Percentiles rank a stretch among this genome's conserved stretches.
Conservation (phyloP, 2,329 filamentous ascomycete species). For the Aschersonia sp. region DNA sequence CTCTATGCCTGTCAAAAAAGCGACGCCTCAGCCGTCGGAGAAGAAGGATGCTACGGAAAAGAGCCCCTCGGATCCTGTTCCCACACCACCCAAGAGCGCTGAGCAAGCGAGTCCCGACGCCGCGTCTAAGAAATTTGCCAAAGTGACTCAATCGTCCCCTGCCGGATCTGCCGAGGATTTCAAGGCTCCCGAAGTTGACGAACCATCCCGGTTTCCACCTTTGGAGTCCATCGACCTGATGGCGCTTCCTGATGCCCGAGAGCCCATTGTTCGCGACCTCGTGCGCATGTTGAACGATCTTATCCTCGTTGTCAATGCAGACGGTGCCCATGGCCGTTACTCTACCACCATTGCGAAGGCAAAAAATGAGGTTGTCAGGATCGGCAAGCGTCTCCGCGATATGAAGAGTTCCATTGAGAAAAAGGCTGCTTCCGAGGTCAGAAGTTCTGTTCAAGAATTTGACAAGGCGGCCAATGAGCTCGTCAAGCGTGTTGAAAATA, state of each 20-base stretch:
- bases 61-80: constrained; percentile 8
- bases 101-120: constrained; percentile 15
- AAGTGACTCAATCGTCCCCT: constrained; percentile 8
- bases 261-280: constrained; percentile 82
- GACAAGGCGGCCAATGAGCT: constrained; percentile 78
- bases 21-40: constrained; percentile 9
- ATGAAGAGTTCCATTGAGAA: constrained; percentile 57
- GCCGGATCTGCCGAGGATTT: constrained; percentile 20
- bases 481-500: constrained; percentile 72
- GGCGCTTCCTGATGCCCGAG: constrained; percentile 58
- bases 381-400: constrained; percentile 63
- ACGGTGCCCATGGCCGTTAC: constrained; percentile 66
- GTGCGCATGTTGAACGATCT: constrained; percentile 94
- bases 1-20: constrained; percentile 17
- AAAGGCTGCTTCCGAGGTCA: constrained; percentile 62
- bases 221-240: constrained; percentile 65
- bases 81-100: constrained; percentile 13
- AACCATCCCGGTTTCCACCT: constrained; percentile 49
- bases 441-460: constrained; percentile 60
- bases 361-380: constrained; percentile 65
- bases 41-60: constrained; percentile 19
- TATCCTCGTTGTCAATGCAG: constrained; percentile 83
- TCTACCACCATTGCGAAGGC: constrained; percentile 68
- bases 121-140: not conserved
- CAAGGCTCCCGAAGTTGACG: constrained; percentile 48